Percentiles rank a stretch among this genome's conserved stretches.
These are phyloP conservation scores for Aphanomyces invadans DNA, from an alignment of 352 stramenopile genomes.

Conservation along the genomic window DNA sequence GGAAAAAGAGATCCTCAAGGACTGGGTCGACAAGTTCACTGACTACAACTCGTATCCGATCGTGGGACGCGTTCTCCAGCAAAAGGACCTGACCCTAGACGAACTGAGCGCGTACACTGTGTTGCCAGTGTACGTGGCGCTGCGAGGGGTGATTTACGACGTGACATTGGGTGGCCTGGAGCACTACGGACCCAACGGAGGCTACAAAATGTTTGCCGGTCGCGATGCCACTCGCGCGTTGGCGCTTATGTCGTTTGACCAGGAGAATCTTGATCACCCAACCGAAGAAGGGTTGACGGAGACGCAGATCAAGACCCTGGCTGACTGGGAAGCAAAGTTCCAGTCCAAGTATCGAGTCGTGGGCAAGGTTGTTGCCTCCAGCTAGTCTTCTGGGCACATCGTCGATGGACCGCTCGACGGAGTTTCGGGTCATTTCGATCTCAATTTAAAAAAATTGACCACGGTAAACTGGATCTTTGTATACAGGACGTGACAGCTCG, in stretches of 20 bases:
- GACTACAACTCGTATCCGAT: slow-evolving; percentile 95
- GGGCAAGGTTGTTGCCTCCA: slow-evolving; percentile 44
- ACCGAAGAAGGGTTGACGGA: slow-evolving; percentile 87
- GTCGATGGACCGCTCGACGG: too few relatives aligned
- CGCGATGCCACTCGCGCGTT: slow-evolving; percentile 91
- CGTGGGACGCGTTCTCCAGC: slow-evolving; percentile 85
- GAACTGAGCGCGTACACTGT: slow-evolving; percentile 83
- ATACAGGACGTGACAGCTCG: not conserved
- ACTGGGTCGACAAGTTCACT: slow-evolving; percentile 94
- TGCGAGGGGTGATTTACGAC: slow-evolving; percentile 95
- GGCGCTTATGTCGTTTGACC: slow-evolving; percentile 95
- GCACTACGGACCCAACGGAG: slow-evolving; percentile 91
- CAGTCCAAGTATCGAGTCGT: slow-evolving; percentile 93
- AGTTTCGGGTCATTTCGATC: too few relatives aligned
- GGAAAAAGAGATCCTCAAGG: slow-evolving; percentile 80
- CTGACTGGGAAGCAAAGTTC: slow-evolving; percentile 96
- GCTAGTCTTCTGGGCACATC: too few relatives aligned
- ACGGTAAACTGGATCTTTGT: too few relatives aligned
- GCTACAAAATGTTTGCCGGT: slow-evolving; percentile 95
- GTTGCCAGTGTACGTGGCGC: slow-evolving; percentile 89
- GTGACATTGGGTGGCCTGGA: slow-evolving; percentile 89
- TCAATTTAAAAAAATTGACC: slow-evolving; percentile 8
- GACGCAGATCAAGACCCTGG: slow-evolving; percentile 89
- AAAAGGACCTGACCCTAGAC: slow-evolving; percentile 62
- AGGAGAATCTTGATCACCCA: slow-evolving; percentile 88